Percentiles rank a stretch among this genome's conserved stretches.
These are phyloP conservation scores for Ustilago crameri DNA, from an alignment of 1,284 basidiomycete species.

Conservation along the genomic window DNA sequence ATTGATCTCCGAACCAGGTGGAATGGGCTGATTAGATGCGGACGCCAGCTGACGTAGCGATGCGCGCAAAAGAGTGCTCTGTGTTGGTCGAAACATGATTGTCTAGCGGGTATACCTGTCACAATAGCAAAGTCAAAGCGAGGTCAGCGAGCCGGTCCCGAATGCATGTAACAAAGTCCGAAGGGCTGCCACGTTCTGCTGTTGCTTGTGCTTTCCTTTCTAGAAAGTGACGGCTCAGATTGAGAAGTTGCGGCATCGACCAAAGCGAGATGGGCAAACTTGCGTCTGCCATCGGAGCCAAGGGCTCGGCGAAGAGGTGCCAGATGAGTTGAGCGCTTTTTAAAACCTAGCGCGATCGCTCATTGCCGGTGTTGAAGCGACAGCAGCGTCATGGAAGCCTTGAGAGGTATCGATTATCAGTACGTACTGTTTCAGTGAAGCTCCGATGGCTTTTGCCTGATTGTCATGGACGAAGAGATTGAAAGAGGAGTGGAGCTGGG, in stretches of 20 bases:
- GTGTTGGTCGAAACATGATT: conserved; percentile 35
- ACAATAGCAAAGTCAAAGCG: no score
- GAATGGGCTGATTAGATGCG: conserved; percentile 42
- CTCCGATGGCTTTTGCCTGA: conserved; percentile 14
- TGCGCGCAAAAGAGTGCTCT: conserved; percentile 13
- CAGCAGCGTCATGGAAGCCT: background rate
- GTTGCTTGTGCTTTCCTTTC: background rate
- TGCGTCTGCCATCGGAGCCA: conserved; percentile 13
- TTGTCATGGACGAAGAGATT: conserved; percentile 3
- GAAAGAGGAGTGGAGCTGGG: background rate
- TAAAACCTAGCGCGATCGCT: conserved; percentile 57
- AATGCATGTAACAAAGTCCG: background rate
- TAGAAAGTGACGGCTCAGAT: conserved; percentile 42
- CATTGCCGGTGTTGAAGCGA: conserved; percentile 38
- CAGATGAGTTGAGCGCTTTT: conserved; percentile 55
- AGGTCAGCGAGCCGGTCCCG: conserved; percentile 3
- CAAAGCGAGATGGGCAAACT: conserved; percentile 19
- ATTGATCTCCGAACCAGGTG: conserved; percentile 32
- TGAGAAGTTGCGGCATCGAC: conserved; percentile 54
- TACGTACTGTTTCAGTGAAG: conserved; percentile 18
- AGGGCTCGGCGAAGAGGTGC: conserved; percentile 60
- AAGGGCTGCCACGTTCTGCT: conserved; percentile 4
- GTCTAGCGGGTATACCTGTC: background rate
- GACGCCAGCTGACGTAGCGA: conserved; percentile 27
- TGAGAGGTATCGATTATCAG: background rate